phyloP scores from a whole-genome alignment of 2,329 filamentous ascomycete genomes.

The Penicillium sp. region DNA sequence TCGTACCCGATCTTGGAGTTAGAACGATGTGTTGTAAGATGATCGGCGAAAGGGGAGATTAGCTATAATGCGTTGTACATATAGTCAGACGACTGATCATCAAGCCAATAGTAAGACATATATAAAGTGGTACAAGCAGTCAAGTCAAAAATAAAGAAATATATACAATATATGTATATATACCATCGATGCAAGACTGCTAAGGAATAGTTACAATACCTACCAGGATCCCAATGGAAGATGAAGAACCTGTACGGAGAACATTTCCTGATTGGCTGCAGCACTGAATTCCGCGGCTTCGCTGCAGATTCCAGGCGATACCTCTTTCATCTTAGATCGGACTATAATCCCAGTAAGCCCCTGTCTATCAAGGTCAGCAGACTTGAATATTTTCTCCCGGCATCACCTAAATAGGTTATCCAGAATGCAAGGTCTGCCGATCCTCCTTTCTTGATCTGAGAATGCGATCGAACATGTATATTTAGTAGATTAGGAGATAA shows the following conservation, averaged over 20 bases:
- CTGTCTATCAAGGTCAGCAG: constrained; percentile 17
- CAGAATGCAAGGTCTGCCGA: constrained; percentile 5
- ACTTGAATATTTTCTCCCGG: constrained; percentile 13
- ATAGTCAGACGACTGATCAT: not conserved
- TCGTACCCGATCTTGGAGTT: not conserved
- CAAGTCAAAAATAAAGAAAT: not conserved
- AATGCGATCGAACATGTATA: not conserved
- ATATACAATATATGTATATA: too few relatives aligned
- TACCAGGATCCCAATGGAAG: not conserved
- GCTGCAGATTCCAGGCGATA: constrained; percentile 17
- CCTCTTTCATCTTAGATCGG: constrained; percentile 17
- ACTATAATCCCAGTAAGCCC: not conserved
- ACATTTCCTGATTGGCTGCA: constrained; percentile 12
- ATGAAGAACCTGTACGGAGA: not conserved
- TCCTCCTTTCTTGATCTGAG: not conserved
- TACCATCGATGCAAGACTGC: not conserved
- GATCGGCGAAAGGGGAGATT: not conserved
- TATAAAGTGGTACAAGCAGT: not conserved
- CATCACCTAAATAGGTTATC: constrained; percentile 16
- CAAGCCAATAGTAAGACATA: not conserved
- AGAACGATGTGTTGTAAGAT: not conserved
- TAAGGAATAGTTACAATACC: not conserved
- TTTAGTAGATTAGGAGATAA: too few relatives aligned
- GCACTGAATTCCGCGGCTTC: constrained; percentile 9
- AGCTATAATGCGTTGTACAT: not conserved